Evolutionary conservation across 2,329 filamentous ascomycete species (phyloP), one percentile per base, ranked within the genome.

Genomic region (Verruconis gallopava): DNA sequence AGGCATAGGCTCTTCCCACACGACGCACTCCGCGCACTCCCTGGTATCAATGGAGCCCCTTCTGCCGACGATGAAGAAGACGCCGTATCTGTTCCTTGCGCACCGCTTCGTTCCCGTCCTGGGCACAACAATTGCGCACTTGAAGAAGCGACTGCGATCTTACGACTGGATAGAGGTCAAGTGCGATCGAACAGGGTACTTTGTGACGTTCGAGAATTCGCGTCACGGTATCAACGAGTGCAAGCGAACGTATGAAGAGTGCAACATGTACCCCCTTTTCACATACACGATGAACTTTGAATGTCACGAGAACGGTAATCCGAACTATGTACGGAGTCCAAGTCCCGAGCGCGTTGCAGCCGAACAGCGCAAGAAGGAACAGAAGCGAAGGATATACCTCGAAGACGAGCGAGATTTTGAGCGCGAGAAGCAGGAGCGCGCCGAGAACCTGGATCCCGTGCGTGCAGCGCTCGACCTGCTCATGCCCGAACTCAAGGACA

Each of bases 211-310:
- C 54, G 76, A 83, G 39, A 81, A 89, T 52, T 84, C 77, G 2
- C 73, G 75, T 42, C 68, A 72, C 5, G 89, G 89, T 2, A 79
- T 86, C 52, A 70, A 79, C 43, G 86, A 95, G 60, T 80, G 85
- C 1, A 79, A 84, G 50, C 73, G 82, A 47, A 95, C 88, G 56
- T 88, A 77, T 58, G 71, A 75, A 42, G 73, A 79, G 40, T 86
- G 83, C 49, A 79, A 95, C 56, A 80, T 82, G 57, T 80, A 81
- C 34, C 74, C 82, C 4, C 75, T 98, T 48, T 98, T 98, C 65
- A 95, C 82, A 1, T 96, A 96, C 51, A 72, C 74, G 46, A 89
- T 98, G 82, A 75, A 77, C 35, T 93, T 98, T 85, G 81, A 89
- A 55, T 78, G 85, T 43, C 81, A 81, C 49, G 70, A 73, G 47